These are phyloP conservation scores for Ophiostoma sp. DNA, from an alignment of 2,329 filamentous ascomycete genomes.

Conservation along the genomic window DNA sequence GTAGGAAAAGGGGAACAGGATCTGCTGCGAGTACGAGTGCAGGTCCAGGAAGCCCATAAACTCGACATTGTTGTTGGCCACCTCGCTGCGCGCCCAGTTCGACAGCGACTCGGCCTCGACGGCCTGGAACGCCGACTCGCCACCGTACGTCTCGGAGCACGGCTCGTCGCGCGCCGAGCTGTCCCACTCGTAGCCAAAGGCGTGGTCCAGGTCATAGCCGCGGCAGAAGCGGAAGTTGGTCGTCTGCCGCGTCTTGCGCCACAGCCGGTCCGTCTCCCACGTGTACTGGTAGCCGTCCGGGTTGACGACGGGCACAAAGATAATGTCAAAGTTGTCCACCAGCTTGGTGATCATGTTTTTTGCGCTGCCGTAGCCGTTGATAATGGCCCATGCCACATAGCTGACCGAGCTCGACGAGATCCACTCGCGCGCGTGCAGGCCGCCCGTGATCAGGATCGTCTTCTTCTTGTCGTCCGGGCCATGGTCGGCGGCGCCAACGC, in stretches of 20 bases:
- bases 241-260: conserved; percentile 88
- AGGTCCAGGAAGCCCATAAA: conserved; percentile 86
- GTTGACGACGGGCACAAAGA: conserved; percentile 85
- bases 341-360: conserved; percentile 65
- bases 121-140: conserved; percentile 75
- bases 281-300: conserved; percentile 93
- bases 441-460: conserved; percentile 59
- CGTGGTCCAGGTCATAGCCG: conserved; percentile 83
- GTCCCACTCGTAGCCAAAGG: conserved; percentile 82
- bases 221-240: conserved; percentile 78
- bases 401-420: conserved; percentile 88
- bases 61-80: conserved; percentile 60
- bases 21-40: conserved; percentile 92
- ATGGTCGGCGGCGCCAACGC: conserved; percentile 52
- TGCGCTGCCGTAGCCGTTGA: conserved; percentile 73
- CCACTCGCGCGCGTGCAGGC: conserved; percentile 94
- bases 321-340: conserved; percentile 76
- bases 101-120: conserved; percentile 71
- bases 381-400: conserved; percentile 82
- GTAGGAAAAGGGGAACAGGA: conserved; percentile 87
- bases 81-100: conserved; percentile 78
- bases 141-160: conserved; percentile 86
- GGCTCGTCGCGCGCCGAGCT: conserved; percentile 62
- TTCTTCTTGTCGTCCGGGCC: conserved; percentile 27
- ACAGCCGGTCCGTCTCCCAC: conserved; percentile 85